Evolutionary conservation across 345 rosid species (phyloP).

Genomic region (Linum lewisii): DNA sequence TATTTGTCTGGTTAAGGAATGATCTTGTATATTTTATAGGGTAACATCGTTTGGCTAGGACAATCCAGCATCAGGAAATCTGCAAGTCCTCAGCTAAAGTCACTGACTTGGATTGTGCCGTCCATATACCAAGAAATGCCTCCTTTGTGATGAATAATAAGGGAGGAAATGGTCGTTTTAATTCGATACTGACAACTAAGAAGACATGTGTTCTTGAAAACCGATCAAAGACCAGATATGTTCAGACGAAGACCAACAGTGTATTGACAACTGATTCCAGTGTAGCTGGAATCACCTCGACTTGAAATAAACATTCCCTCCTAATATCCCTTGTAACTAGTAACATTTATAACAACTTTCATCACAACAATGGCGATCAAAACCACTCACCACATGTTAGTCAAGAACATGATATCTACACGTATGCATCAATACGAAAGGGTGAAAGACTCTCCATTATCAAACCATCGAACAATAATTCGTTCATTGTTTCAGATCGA

Average conservation of each 20-base stretch:
- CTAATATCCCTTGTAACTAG: background rate
- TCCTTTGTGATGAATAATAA: too few relatives aligned
- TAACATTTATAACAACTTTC: background rate
- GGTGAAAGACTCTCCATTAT: too few relatives aligned
- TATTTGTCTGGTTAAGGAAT: background rate
- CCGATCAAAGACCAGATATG: too few relatives aligned
- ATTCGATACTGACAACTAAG: too few relatives aligned
- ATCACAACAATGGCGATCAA: background rate
- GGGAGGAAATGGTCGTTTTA: too few relatives aligned
- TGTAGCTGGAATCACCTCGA: background rate
- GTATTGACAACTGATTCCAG: background rate
- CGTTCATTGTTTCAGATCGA: too few relatives aligned
- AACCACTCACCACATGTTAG: background rate
- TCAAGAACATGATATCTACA: too few relatives aligned
- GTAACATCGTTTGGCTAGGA: background rate
- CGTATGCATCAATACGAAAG: too few relatives aligned
- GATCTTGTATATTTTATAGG: background rate
- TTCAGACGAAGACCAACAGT: background rate
- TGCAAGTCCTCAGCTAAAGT: background rate
- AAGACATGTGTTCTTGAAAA: too few relatives aligned
- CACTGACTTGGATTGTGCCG: background rate
- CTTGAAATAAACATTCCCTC: background rate
- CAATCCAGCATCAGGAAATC: background rate
- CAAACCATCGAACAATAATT: too few relatives aligned
- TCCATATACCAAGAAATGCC: too few relatives aligned